These are phyloP conservation scores for Onygenales sp. DNA, from an alignment of 2,329 filamentous ascomycete genomes.

Conservation along the genomic window DNA sequence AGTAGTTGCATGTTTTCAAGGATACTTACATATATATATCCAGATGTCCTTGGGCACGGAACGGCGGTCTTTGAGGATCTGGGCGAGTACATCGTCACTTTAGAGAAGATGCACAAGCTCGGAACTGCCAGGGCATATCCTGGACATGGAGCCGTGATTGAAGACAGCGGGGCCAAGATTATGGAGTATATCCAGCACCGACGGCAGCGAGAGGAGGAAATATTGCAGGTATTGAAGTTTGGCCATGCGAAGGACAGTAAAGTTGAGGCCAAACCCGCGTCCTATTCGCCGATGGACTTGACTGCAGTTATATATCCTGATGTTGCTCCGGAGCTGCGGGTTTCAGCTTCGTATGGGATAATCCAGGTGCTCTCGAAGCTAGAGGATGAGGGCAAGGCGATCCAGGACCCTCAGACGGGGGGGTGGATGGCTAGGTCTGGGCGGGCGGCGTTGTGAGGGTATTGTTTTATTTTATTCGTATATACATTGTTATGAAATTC, in stretches of 20 bases:
- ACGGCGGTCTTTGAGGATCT: slow-evolving; percentile 80
- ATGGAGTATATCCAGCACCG: slow-evolving; percentile 76
- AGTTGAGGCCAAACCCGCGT: slow-evolving; percentile 19
- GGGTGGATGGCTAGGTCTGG: slow-evolving; percentile 17
- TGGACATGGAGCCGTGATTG: slow-evolving; percentile 73
- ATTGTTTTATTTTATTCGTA: background rate
- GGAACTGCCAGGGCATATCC: slow-evolving; percentile 64
- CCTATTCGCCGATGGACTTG: slow-evolving; percentile 66
- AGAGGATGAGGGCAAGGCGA: slow-evolving; percentile 59
- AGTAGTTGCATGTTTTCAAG: background rate
- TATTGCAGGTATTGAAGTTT: slow-evolving; percentile 54
- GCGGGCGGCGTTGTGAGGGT: slow-evolving; percentile 18
- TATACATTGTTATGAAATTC: too few species aligned
- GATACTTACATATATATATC: background rate
- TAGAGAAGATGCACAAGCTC: slow-evolving; percentile 59
- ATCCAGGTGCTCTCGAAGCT: slow-evolving; percentile 74
- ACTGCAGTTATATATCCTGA: slow-evolving; percentile 82
- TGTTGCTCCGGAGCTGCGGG: slow-evolving; percentile 64
- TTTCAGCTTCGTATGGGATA: slow-evolving; percentile 66
- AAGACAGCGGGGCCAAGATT: slow-evolving; percentile 62
- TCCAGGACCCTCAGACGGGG: slow-evolving; percentile 17
- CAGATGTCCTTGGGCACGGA: slow-evolving; percentile 70
- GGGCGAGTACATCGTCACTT: slow-evolving; percentile 54
- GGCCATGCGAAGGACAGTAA: slow-evolving; percentile 22
- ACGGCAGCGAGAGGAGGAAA: slow-evolving; percentile 67